These are phyloP conservation scores for Wickerhamiella brachini DNA, from an alignment of 805 yeast genomes.

Conservation along the genomic window DNA sequence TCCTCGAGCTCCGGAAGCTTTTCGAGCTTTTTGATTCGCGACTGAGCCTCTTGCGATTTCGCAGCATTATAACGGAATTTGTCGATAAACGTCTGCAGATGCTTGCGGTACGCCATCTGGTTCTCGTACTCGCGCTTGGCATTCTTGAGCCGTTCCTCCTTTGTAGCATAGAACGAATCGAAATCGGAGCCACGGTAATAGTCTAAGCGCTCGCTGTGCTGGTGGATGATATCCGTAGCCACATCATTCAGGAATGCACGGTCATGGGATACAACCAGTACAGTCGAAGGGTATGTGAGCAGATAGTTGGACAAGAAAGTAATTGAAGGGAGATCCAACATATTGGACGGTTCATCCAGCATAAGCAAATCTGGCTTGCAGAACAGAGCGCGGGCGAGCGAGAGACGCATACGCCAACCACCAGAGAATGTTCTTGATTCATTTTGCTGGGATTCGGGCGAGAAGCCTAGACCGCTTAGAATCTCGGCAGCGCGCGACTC, in stretches of 20 bases:
- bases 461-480: slow-evolving; percentile 84
- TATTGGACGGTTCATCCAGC: slow-evolving; percentile 97
- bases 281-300: slow-evolving; percentile 83
- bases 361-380: slow-evolving; percentile 89
- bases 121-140: slow-evolving; percentile 92
- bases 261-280: slow-evolving; percentile 93
- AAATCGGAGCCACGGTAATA: slow-evolving; percentile 85
- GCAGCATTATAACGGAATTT: slow-evolving; percentile 97
- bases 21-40: slow-evolving; percentile 92
- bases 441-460: slow-evolving; percentile 65
- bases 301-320: slow-evolving; percentile 83
- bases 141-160: slow-evolving; percentile 89
- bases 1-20: slow-evolving; percentile 85
- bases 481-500: slow-evolving; percentile 95
- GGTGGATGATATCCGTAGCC: slow-evolving; percentile 96
- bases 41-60: slow-evolving; percentile 93
- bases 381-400: slow-evolving; percentile 95
- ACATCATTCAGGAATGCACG: slow-evolving; percentile 94
- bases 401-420: slow-evolving; percentile 99
- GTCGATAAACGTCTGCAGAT: slow-evolving; percentile 87
- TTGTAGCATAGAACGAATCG: slow-evolving; percentile 81
- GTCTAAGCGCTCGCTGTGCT: slow-evolving; percentile 92
- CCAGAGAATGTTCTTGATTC: slow-evolving; percentile 92
- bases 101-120: slow-evolving; percentile 92
- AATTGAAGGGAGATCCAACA: slow-evolving; percentile 99